Conservation (phyloP, 441 rosid species). For the Rhodomyrtus psidioides region DNA sequence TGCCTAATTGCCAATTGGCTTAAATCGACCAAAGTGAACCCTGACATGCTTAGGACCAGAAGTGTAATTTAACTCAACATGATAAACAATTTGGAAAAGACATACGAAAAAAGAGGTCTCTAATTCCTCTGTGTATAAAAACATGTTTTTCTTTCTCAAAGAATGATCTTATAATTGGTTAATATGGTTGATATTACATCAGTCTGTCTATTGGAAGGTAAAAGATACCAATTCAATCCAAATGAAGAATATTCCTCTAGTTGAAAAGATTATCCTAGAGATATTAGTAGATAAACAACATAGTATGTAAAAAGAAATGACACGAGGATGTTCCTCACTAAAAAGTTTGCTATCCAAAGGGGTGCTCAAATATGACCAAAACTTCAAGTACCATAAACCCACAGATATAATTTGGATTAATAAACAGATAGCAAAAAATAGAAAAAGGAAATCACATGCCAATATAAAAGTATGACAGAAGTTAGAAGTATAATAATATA, state of each 20-base stretch:
- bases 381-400: not conserved
- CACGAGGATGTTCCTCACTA: not conserved
- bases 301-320: not conserved
- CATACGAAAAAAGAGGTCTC: not conserved
- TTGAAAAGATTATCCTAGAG: not conserved
- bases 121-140: not conserved
- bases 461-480: not conserved
- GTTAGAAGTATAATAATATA: not conserved
- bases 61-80: not conserved
- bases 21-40: not conserved
- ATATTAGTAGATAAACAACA: not conserved
- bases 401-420: not conserved
- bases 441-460: not conserved
- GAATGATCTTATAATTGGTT: not conserved
- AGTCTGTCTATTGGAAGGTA: not conserved
- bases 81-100: not conserved
- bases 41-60: not conserved
- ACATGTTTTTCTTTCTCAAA: not conserved
- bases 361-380: not conserved
- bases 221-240: not conserved
- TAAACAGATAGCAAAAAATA: not conserved
- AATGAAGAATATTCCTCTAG: not conserved
- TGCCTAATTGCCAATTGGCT: not conserved
- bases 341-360: not conserved
- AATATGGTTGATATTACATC: not conserved